Evolutionary conservation across 202 grass and related monocot genomes (phyloP).

Genomic region (Cymbopogon flexuosus): DNA sequence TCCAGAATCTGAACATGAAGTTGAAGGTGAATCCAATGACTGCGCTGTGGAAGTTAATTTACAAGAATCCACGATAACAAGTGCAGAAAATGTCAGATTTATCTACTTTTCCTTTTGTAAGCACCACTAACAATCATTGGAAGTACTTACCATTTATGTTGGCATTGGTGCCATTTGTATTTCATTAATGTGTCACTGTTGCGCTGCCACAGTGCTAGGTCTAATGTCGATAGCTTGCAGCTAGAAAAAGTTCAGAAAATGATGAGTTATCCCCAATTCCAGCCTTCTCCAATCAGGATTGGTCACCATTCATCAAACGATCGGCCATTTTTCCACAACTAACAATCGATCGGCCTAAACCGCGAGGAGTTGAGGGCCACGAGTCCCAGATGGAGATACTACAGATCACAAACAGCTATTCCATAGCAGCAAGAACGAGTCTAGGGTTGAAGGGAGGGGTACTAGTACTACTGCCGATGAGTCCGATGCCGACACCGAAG

Average conservation of each 20-base stretch:
- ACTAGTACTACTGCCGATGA: constrained; percentile 67
- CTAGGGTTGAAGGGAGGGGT: background rate
- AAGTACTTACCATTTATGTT: background rate
- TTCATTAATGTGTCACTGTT: background rate
- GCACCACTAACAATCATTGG: background rate
- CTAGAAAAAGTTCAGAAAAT: background rate
- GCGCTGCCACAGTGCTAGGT: background rate
- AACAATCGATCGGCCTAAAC: background rate
- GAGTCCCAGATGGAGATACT: background rate
- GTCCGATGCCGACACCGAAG: constrained; percentile 57
- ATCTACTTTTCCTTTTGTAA: background rate
- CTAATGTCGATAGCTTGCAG: background rate
- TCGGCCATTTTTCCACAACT: too few relatives aligned
- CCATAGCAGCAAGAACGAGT: background rate
- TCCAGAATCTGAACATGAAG: background rate
- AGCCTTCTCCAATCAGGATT: background rate
- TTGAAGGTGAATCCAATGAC: background rate
- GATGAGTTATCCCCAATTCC: background rate
- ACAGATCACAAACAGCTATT: background rate
- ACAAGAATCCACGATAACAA: background rate
- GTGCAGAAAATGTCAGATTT: background rate
- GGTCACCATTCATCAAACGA: background rate
- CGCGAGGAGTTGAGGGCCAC: background rate
- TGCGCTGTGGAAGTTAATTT: background rate
- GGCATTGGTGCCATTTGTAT: background rate